These are phyloP conservation scores for Nitzschia sp. DNA, from an alignment of 108 stramenopile genomes.

Conservation along the genomic window DNA sequence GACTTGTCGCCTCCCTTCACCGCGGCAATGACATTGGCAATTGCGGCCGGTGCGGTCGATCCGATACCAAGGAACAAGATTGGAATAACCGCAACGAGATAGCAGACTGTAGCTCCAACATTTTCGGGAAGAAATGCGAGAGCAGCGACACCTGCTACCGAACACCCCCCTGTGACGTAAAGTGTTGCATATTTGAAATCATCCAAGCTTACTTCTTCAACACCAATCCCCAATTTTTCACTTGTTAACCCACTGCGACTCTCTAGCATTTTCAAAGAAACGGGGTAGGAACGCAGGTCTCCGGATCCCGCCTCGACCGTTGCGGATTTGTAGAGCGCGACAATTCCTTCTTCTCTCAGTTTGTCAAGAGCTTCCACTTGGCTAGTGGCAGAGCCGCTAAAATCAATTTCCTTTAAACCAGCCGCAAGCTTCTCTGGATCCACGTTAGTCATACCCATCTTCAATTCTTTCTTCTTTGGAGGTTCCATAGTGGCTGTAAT, in stretches of 20 bases:
- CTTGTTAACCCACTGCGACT: slow-evolving; percentile 58
- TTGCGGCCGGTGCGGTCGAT: slow-evolving; percentile 68
- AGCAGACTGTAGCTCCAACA: slow-evolving; percentile 77
- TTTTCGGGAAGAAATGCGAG: slow-evolving; percentile 78
- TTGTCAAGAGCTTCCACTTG: slow-evolving; percentile 52
- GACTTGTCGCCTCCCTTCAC: slow-evolving; percentile 50
- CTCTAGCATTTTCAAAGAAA: slow-evolving; percentile 64
- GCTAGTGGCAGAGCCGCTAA: slow-evolving; percentile 33
- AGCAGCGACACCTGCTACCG: slow-evolving; percentile 55
- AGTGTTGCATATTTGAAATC: slow-evolving; percentile 85
- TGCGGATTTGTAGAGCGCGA: slow-evolving; percentile 64
- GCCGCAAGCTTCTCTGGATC: slow-evolving; percentile 32
- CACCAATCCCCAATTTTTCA: slow-evolving; percentile 63
- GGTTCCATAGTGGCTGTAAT: slow-evolving; percentile 16
- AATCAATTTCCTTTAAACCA: slow-evolving; percentile 44
- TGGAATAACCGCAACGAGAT: slow-evolving; percentile 83
- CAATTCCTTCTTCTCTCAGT: slow-evolving; percentile 46
- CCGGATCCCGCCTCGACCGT: slow-evolving; percentile 34
- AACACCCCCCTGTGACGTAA: slow-evolving; percentile 55
- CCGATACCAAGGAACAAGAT: slow-evolving; percentile 77
- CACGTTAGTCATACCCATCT: slow-evolving; percentile 21
- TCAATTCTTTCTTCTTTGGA: slow-evolving; percentile 10
- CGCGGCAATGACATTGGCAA: slow-evolving; percentile 60
- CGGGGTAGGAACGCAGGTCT: slow-evolving; percentile 60
- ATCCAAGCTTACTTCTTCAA: slow-evolving; percentile 75